These are phyloP conservation scores for Theobroma grandiflorum DNA, from an alignment of 441 rosid genomes.

Conservation along the genomic window DNA sequence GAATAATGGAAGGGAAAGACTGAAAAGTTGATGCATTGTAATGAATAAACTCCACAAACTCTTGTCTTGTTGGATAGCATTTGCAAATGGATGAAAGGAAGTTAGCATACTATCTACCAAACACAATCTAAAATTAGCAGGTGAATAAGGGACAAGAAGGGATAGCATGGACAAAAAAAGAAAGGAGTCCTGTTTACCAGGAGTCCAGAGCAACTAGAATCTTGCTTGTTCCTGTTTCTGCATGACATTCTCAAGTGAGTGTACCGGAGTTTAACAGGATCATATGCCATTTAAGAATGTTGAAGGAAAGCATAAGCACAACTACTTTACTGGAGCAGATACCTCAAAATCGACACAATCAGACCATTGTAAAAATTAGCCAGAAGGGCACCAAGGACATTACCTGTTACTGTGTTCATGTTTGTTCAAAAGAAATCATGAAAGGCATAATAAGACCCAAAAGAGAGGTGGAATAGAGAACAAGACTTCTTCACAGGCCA, in stretches of 20 bases:
- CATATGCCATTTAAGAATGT: not conserved
- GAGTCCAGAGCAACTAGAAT: not conserved
- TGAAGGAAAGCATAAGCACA: not conserved
- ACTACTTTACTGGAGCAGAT: not conserved
- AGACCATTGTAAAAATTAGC: not conserved
- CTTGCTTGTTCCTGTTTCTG: not conserved
- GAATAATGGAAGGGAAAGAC: too few relatives aligned
- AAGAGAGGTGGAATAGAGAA: not conserved
- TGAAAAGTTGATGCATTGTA: too few relatives aligned
- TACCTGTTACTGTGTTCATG: not conserved
- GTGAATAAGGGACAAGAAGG: not conserved
- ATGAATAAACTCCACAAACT: too few relatives aligned
- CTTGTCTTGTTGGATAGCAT: not conserved
- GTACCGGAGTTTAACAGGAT: not conserved
- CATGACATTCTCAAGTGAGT: not conserved
- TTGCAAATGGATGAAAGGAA: not conserved
- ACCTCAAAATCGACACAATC: not conserved
- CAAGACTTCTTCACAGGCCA: not conserved
- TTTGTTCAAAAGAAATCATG: not conserved
- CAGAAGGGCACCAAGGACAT: not conserved
- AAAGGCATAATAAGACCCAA: not conserved
- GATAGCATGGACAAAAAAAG: not conserved
- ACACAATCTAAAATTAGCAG: not conserved
- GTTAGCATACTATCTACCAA: not conserved
- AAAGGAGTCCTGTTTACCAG: not conserved